Conservation (phyloP, 352 stramenopile genomes). For the Pythium phragmitis region DNA sequence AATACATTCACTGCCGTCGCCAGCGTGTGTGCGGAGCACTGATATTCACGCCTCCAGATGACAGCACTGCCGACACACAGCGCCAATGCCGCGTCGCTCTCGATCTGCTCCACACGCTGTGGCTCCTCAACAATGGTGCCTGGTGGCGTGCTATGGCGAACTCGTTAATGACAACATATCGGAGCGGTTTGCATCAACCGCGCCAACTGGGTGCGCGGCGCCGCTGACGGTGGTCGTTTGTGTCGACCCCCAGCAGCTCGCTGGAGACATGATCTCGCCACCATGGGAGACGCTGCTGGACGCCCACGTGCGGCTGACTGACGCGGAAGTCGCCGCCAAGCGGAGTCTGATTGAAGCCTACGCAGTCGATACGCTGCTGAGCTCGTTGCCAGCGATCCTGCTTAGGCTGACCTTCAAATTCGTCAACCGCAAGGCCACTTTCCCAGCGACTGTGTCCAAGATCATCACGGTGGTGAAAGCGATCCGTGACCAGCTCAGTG, state of each 20-base stretch:
- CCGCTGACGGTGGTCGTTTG: conserved; percentile 7
- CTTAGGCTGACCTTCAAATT: not conserved
- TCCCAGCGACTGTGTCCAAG: not conserved
- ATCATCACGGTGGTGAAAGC: conserved; percentile 6
- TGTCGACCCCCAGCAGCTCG: conserved; percentile 16
- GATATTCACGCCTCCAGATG: conserved; percentile 9
- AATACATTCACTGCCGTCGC: not conserved
- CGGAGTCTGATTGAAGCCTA: not conserved
- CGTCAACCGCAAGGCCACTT: no score
- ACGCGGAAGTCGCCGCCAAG: not conserved
- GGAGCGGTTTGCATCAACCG: not conserved
- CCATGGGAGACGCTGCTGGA: conserved; percentile 13
- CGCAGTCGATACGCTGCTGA: not conserved
- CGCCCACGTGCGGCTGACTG: not conserved
- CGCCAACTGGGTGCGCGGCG: not conserved
- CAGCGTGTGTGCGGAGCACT: conserved; percentile 5
- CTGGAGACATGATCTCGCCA: not conserved
- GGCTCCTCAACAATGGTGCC: conserved; percentile 4
- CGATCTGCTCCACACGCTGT: conserved; percentile 19
- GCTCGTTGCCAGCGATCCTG: not conserved
- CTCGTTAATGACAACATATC: not conserved
- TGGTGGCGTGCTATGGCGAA: conserved; percentile 3
- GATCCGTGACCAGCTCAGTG: not conserved
- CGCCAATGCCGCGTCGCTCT: not conserved
- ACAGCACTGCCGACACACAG: not conserved